phyloP scores from a whole-genome alignment of 2,329 filamentous ascomycete species.

The Thielaviopsis euricoi region DNA sequence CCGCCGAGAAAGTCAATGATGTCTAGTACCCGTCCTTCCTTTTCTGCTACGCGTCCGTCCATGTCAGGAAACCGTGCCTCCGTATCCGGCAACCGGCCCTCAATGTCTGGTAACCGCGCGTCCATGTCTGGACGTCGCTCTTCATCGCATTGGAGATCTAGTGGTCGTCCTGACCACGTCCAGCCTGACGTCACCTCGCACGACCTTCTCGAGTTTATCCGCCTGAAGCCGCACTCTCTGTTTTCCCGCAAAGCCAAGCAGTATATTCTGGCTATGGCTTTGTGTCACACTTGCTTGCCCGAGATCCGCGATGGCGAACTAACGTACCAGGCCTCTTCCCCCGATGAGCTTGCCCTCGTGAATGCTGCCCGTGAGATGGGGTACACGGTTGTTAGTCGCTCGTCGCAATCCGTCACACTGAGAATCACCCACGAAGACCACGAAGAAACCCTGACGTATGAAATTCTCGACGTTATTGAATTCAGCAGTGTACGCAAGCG shows the following conservation, averaged over 20 bases:
- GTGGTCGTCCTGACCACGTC: slow-evolving; percentile 28
- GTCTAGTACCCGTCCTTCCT: slow-evolving; percentile 3
- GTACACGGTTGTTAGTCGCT: slow-evolving; percentile 58
- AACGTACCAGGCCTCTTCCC: slow-evolving; percentile 78
- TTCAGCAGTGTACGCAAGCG: slow-evolving; percentile 80
- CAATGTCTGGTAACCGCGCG: slow-evolving; percentile 14
- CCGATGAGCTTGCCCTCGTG: slow-evolving; percentile 77
- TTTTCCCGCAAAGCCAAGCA: slow-evolving; percentile 68
- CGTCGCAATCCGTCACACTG: slow-evolving; percentile 50
- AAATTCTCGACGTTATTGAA: slow-evolving; percentile 75
- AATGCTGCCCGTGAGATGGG: slow-evolving; percentile 73
- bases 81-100: slow-evolving; percentile 15
- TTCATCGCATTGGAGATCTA: slow-evolving; percentile 34
- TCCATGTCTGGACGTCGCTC: slow-evolving; percentile 24
- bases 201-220: slow-evolving; percentile 65
- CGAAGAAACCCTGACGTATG: slow-evolving; percentile 45
- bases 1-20: slow-evolving; percentile 6
- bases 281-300: slow-evolving; percentile 84
- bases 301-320: slow-evolving; percentile 56
- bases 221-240: slow-evolving; percentile 53
- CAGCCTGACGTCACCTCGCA: slow-evolving; percentile 47
- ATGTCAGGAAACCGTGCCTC: slow-evolving; percentile 19
- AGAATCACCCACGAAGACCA: slow-evolving; percentile 24
- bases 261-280: slow-evolving; percentile 67
- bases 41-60: slow-evolving; percentile 12